Evolutionary conservation across 345 rosid species (phyloP).

Genomic region (Abelmoschus esculentus): DNA sequence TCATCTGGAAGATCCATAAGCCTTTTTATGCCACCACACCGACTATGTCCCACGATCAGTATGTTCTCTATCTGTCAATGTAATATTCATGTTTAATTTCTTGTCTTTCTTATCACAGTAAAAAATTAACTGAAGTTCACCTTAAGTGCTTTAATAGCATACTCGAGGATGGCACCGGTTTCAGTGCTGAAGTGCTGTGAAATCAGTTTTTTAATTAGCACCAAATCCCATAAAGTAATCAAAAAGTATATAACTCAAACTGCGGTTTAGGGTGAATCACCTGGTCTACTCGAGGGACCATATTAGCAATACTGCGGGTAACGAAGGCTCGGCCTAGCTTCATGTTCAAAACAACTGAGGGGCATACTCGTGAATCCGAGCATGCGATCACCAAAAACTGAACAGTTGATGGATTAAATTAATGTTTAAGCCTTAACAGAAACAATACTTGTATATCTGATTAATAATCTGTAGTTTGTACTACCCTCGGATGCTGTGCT

Average conservation of each 20-base stretch:
- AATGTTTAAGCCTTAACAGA: not conserved
- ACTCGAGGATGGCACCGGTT: constrained; percentile 75
- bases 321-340: constrained; percentile 89
- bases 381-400: constrained; percentile 93
- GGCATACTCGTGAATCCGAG: constrained; percentile 93
- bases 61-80: constrained; percentile 57
- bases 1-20: constrained; percentile 61
- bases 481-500: constrained; percentile 60
- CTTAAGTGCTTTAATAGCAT: constrained; percentile 71
- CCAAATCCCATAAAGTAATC: not conserved
- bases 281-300: constrained; percentile 80
- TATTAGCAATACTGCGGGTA: constrained; percentile 74
- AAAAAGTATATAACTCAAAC: not conserved
- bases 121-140: not conserved
- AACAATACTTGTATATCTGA: not conserved
- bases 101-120: too few relatives aligned
- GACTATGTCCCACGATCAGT: constrained; percentile 81
- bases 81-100: not conserved
- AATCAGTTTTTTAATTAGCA: too few relatives aligned
- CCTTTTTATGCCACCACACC: constrained; percentile 89
- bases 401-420: not conserved
- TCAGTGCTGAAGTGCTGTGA: constrained; percentile 36
- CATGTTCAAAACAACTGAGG: constrained; percentile 61
- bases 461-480: too few relatives aligned
- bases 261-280: constrained; percentile 11